phyloP scores from a whole-genome alignment of 768 basidiomycete species.

The Amanita rimosa region DNA sequence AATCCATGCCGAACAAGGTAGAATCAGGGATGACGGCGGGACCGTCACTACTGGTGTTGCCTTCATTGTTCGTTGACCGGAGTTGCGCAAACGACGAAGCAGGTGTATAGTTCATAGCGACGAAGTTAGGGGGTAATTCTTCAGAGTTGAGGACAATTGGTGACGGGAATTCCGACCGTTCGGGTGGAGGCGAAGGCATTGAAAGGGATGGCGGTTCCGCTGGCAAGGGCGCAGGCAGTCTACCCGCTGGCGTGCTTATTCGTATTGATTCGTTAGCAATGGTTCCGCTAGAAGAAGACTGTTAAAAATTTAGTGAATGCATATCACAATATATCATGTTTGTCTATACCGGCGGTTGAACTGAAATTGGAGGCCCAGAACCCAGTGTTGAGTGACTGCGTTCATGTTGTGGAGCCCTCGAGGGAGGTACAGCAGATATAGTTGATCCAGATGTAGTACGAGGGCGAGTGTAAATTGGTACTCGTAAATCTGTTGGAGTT shows the following conservation, averaged over 20 bases:
- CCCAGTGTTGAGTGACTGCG: conserved; percentile 1
- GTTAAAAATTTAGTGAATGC: not conserved
- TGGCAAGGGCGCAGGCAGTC: not conserved
- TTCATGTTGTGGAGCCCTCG: not conserved
- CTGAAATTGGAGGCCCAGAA: not conserved
- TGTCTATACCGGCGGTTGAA: conserved; percentile 2
- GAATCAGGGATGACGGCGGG: conserved; percentile 6
- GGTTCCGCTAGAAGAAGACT: conserved; percentile 1
- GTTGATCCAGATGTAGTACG: conserved; percentile 6
- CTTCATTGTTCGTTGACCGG: not conserved
- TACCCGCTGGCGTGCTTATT: not conserved
- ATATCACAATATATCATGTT: not conserved
- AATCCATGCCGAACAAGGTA: conserved; percentile 4
- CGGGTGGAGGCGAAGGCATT: not conserved
- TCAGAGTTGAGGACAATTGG: conserved; percentile 1
- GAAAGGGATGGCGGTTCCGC: conserved; percentile 4
- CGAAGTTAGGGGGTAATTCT: conserved; percentile 2
- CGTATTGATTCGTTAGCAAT: not conserved
- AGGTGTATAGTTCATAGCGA: conserved; percentile 2
- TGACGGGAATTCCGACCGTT: not conserved
- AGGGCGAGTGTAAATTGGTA: conserved; percentile 4
- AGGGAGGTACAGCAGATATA: not conserved
- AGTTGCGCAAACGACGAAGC: not conserved
- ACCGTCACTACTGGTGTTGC: conserved; percentile 2
- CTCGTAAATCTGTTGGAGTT: not conserved